phyloP scores from a whole-genome alignment of 768 basidiomycete species.

The Mycena metata region DNA sequence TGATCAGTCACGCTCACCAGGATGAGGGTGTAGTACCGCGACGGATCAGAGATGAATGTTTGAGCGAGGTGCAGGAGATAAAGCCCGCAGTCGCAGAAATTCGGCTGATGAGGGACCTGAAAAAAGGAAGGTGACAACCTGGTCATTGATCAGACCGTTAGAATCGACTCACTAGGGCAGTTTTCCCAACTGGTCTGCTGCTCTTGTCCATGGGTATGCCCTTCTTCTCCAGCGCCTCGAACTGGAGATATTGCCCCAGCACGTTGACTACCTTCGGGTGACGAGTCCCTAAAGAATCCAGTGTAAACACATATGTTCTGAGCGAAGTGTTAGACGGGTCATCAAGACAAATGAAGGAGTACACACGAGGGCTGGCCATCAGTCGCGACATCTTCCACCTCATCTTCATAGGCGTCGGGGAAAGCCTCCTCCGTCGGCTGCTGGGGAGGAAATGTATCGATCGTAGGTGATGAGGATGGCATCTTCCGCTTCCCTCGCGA shows the following conservation, averaged over 20 bases:
- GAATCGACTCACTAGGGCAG: slow-evolving; percentile 62
- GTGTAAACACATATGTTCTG: slow-evolving; percentile 86
- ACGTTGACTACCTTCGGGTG: slow-evolving; percentile 76
- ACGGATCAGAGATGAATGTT: slow-evolving; percentile 78
- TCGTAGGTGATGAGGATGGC: slow-evolving; percentile 2
- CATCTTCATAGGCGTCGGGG: slow-evolving; percentile 23
- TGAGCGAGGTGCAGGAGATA: slow-evolving; percentile 91
- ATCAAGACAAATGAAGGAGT: neutral
- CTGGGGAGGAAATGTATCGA: slow-evolving; percentile 14
- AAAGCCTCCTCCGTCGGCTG: neutral
- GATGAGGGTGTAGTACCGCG: slow-evolving; percentile 64
- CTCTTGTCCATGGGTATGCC: slow-evolving; percentile 48
- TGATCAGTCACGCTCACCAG: slow-evolving; percentile 48
- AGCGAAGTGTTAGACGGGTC: neutral
- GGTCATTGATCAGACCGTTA: neutral
- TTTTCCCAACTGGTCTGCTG: slow-evolving; percentile 59
- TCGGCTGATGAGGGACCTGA: slow-evolving; percentile 90
- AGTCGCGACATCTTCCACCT: slow-evolving; percentile 46
- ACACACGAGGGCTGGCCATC: slow-evolving; percentile 39
- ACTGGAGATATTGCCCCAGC: slow-evolving; percentile 75
- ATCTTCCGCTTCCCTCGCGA: slow-evolving; percentile 33
- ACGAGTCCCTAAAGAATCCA: slow-evolving; percentile 88
- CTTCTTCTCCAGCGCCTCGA: slow-evolving; percentile 85
- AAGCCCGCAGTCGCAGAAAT: slow-evolving; percentile 93
- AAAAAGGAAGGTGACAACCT: neutral